Evolutionary conservation across 2,329 filamentous ascomycete genomes (phyloP), one percentile per base, ranked within the genome.

Genomic region (Sordariomycetes sp.): DNA sequence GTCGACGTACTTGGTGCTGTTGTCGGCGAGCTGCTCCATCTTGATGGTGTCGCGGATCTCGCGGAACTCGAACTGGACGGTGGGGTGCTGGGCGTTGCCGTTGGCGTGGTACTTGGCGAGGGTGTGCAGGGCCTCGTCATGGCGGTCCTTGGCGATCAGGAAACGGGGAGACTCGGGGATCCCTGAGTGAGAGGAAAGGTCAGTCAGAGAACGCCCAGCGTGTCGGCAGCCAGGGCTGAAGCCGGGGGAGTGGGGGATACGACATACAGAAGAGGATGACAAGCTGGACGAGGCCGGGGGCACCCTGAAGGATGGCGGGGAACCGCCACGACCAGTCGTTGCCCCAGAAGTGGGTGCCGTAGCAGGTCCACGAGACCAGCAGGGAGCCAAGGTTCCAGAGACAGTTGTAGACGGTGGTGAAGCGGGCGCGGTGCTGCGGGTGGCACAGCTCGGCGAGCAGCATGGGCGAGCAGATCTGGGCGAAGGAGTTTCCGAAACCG

Each of bases 121-220:
- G 5, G 86, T 79, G 1, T 73, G 68, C 12, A 86, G 74, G 4
- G 85, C 86, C 64, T 87, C 78, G 16, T 84, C 80, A 61, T 81
- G 75, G 37, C 79, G 78, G 64, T 86, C 85, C 69, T 85, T 84
- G 65, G 79, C 76, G 63, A 87, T 76, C 16, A 88, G 78, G 73
- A 78, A 89, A 61, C 85, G 78, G 0, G 85, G 86, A 0, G 80
- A 84, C 69, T 89, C 86, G 5, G 86, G 85, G n/a, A 87, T 73
- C 32, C 6, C 40, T 46, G 18, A 3, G 18, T 14, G 40, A 46
- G 14, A 18, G n/a, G n/a, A 46, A 18, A 46, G 40, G 18, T 46
- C 14, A 46, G 3, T n/a, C 18, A n/a, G 40, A 2, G 18, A 3
- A 46, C 3, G 16, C 40, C 28, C 14, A 46, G 40, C 5, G 40